Base-by-base conservation (phyloP, 306 rosid species). In the Oemleria cerasiformis region DNA sequence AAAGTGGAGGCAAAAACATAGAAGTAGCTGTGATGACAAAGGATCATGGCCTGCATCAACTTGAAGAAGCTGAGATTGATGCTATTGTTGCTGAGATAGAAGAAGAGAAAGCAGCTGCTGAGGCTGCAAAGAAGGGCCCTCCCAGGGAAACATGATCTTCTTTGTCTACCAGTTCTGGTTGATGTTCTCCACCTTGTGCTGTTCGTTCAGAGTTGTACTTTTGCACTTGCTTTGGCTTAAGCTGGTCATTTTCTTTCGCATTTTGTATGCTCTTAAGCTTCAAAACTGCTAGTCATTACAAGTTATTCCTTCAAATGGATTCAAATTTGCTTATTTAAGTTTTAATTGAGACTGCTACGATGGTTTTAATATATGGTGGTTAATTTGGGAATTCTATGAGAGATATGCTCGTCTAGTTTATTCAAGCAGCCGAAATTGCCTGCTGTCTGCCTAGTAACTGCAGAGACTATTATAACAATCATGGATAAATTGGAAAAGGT, bases 1-100 rank as follows among this genome's bases (percentile, higher is more conserved):
- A 94, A 87, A 94, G 99, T 64, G 99, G 99, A 4, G 99, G 99
- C 20, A 94, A 94, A 85, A 94, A 91, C 88, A 89, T 94, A 59
- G 99, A 94, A 84, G 97, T 94, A 71, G 99, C 96, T 59, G 97
- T 88, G 70, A 89, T 94, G 99, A 94, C 96, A 1, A 89, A 72
- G 86, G 96, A 91, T 77, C 79, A 83, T 19, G 97, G 98, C 17
- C 78, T 94, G 65, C 81, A 82, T 56, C 99, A 94, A 75, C 88
- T 94, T 45, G 99, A 94, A 87, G 99, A 94, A 84, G 89, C 96
- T 56, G 99, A 94, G 82, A 94, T 94, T 23, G 97, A 94, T 69
- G 97, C 92, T 36, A 73, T 93, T 25, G 98, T 93, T 51, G 94
- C 97, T 19, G 97, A 88, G 79, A 93, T 93, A 14, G 98, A 93